Base-by-base conservation (phyloP, 345 rosid genomes). In the Eutrema heterophyllum region DNA sequence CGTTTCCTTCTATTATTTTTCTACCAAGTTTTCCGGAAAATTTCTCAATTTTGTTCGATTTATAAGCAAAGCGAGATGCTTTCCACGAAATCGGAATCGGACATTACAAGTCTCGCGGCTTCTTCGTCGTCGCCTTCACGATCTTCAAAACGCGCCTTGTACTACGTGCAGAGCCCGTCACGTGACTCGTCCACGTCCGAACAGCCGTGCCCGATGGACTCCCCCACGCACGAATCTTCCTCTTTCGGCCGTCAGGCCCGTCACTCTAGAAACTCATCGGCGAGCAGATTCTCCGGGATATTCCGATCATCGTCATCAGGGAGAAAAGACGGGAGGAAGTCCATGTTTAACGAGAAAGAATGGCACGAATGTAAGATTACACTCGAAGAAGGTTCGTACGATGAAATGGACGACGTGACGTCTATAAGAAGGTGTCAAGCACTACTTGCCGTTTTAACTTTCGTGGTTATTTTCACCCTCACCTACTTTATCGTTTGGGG, bases 101-200 rank as follows among this genome's bases (percentile, higher is more conserved):
- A 92, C 72, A 61, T 89, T 10, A 88, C 94, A 15, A 92, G 94
- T 69, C 83, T 83, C 26, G 89, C 92, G 14, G 87, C 96, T 36
- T 89, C 93, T 16, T 29, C 36, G 10, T 91, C 96, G 10, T 33
- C 69, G 2, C 96, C 94, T 0, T 83, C 96, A 46, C 74, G 92
- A 81, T 89, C 96, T 10, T 93, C 93, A 2, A 92, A 89, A 46
- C 85, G 92, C 7, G 87, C 92, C 5, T 83, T 74, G 3, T 89
- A 89, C 78, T 89, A 77, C 56, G 94, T 89, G 26, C 97, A 89
- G 67, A 92, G 97, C 74, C 97, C 94, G 33, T 92, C 94, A 14
- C 84, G 97, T 48, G 97, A 92, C 80, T 92, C 97, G 4, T 91
- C 87, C n/a, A 84, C 87, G 7, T 92, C 87, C 1, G 85, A 85